These are phyloP conservation scores for Angomonas deanei DNA, from an alignment of 208 protist species.

Conservation along the genomic window DNA sequence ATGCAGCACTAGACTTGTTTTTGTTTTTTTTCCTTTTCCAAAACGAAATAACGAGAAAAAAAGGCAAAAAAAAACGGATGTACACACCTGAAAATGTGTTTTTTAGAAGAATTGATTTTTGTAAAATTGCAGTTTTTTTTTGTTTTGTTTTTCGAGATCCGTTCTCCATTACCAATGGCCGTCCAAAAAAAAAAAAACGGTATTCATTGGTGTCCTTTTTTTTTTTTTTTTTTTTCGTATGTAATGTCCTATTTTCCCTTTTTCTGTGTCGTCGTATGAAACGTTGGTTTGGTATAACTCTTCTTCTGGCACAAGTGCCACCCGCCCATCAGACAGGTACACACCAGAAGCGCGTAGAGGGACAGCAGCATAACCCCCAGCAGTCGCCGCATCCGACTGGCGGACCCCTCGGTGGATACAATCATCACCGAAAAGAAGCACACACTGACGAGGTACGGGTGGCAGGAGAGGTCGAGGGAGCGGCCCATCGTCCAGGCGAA, in stretches of 20 bases:
- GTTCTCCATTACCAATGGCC: no score
- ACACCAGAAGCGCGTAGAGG: slow-evolving; percentile 45
- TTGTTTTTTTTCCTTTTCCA: not conserved
- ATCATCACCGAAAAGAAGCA: slow-evolving; percentile 61
- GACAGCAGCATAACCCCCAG: slow-evolving; percentile 59
- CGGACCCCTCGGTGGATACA: slow-evolving; percentile 35
- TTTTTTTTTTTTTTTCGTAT: not conserved
- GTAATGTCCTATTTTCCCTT: no score
- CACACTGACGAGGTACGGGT: slow-evolving; percentile 46
- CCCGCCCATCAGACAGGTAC: slow-evolving; percentile 29
- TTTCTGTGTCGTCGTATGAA: no score
- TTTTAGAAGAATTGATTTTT: no score
- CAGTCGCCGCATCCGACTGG: slow-evolving; percentile 50
- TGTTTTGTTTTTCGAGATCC: not conserved
- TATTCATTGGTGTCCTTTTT: not conserved
- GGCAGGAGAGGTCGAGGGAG: slow-evolving; percentile 60
- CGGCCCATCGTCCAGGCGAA: slow-evolving; percentile 32
- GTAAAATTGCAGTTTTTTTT: slow-evolving; percentile 1
- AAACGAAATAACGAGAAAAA: slow-evolving; percentile 8
- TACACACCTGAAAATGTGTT: no score
- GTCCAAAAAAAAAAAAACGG: not conserved
- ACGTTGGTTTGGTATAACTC: no score
- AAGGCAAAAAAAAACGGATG: not conserved
- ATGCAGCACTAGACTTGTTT: not conserved
- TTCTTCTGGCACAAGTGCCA: slow-evolving; percentile 44